Evolutionary conservation across 805 yeast genomes (phyloP), one percentile per base, ranked within the genome.

Genomic region (Spathaspora arborariae): DNA sequence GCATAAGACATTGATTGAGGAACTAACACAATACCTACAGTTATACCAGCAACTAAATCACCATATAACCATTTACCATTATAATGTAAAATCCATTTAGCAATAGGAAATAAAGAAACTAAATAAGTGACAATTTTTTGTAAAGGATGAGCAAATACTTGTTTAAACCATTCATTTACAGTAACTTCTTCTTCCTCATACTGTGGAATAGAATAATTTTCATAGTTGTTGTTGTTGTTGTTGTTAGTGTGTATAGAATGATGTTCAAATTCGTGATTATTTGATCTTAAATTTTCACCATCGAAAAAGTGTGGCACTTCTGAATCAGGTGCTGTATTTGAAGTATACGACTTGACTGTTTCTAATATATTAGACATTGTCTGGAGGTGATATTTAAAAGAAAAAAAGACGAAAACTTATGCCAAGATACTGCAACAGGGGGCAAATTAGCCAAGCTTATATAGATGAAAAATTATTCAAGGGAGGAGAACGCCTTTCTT

Each of bases 1-100:
- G 97, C 97, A 62, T 91, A 91, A 0, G 97, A 90, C 97, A 91
- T 91, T 3, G 94, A 83, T 66, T 91, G 97, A 3, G 97, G 97
- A 24, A 91, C 96, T 54, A 90, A 76, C 16, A 91, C 97, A 51
- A 87, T 82, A 39, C 97, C 97, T 18, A 91, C 96, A 1, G 97
- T 88, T 49, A 91, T 76, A 62, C 97, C 97, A 2, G 97, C 96
- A 46, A 90, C 82, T 51, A 91, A 64, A 65, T 91, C 97, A 24
- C 88, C 80, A 48, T 80, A 80, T 13, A 84, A 68, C 97, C 97
- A 91, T 22, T 76, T 75, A 9, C 74, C 57, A 60, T 91, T 91
- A 68, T 91, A 91, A 60, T 88, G 88, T 47, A 84, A 78, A 40
- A 90, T 80, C 97, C 97, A 91, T n/a, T 74, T 69, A 9, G 80